A percentile compares a stretch with the other conserved stretches of the same genome.
Evolutionary conservation across 2,329 filamentous ascomycete genomes (phyloP).

Genomic region (Epicoccum nigrum): DNA sequence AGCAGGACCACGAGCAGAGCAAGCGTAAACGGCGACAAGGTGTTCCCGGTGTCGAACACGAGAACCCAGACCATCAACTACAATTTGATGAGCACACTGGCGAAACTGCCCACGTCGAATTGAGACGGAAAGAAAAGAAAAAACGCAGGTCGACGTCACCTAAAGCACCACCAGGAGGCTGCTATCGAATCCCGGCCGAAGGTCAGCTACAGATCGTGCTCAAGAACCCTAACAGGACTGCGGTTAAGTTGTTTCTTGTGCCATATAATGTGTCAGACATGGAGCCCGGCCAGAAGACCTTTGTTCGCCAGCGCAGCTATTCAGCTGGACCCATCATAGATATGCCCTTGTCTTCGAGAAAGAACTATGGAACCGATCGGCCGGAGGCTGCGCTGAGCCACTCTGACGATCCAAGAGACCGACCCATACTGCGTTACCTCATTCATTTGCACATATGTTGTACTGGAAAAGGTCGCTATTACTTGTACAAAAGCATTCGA

Average conservation of each 20-base stretch:
- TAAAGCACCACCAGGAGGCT: conserved; percentile 79
- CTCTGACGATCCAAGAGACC: conserved; percentile 61
- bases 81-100: conserved; percentile 22
- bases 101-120: conserved; percentile 35
- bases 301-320: conserved; percentile 92
- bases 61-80: conserved; percentile 34
- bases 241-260: conserved; percentile 92
- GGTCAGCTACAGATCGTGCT: conserved; percentile 96
- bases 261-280: conserved; percentile 93
- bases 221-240: conserved; percentile 98
- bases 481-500: conserved; percentile 87
- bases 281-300: conserved; percentile 93
- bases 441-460: conserved; percentile 94
- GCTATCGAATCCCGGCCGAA: conserved; percentile 91
- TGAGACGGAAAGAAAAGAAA: conserved; percentile 60
- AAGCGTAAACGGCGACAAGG: conserved; percentile 50
- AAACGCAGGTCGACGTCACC: conserved; percentile 63
- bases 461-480: conserved; percentile 80
- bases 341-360: conserved; percentile 59
- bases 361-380: conserved; percentile 58
- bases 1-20: conserved; percentile 46
- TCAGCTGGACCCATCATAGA: conserved; percentile 86
- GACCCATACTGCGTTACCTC: conserved; percentile 83
- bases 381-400: conserved; percentile 60
- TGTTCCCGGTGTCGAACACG: conserved; percentile 28